Conservation (phyloP, 1,284 basidiomycete species). For the Apiotrichum domesticum region DNA sequence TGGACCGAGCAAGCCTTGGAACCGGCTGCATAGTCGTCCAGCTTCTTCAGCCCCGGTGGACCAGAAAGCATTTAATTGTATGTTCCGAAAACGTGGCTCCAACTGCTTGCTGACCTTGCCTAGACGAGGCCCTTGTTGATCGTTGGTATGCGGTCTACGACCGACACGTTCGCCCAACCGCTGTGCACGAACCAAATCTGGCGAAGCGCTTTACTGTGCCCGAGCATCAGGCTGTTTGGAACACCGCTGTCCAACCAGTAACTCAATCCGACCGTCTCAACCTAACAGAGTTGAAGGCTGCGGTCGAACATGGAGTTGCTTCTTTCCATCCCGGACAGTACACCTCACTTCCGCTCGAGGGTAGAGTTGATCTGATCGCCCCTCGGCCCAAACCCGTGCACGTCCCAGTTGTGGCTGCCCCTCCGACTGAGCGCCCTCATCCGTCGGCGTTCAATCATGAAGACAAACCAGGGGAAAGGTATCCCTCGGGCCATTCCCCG, state of each 20-base stretch:
- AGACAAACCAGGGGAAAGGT: no score
- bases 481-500: no score
- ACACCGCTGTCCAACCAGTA: conserved; percentile 45
- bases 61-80: conserved; percentile 41
- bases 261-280: conserved; percentile 46
- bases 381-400: conserved; percentile 10
- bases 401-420: no score
- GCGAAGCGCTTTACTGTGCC: conserved; percentile 58
- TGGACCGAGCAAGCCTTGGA: conserved; percentile 90
- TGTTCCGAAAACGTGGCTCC: conserved; percentile 7
- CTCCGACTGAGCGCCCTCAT: no score
- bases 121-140: conserved; percentile 61
- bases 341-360: conserved; percentile 70
- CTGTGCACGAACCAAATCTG: conserved; percentile 42
- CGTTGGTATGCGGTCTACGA: conserved; percentile 90
- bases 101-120: conserved; percentile 4
- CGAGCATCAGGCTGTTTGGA: conserved; percentile 69
- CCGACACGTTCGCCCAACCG: conserved; percentile 62
- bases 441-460: no score
- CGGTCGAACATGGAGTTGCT: conserved; percentile 58
- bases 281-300: conserved; percentile 62
- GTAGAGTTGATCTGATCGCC: conserved; percentile 72
- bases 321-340: conserved; percentile 61
- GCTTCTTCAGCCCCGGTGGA: conserved; percentile 46
- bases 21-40: conserved; percentile 60